These are phyloP conservation scores for Russula emetica DNA, from an alignment of 768 basidiomycete species.

Conservation along the genomic window DNA sequence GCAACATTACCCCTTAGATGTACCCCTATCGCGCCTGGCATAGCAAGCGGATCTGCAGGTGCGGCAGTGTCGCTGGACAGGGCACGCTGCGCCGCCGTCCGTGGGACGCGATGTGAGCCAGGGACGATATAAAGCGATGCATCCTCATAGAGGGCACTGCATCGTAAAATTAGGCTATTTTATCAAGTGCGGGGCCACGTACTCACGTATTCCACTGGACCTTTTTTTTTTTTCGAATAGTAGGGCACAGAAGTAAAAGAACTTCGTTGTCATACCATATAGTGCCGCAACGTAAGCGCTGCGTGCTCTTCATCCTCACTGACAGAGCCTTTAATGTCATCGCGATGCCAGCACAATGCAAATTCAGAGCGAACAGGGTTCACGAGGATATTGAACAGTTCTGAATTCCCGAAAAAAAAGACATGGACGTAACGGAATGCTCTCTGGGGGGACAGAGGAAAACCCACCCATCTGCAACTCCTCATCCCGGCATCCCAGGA, in stretches of 20 bases:
- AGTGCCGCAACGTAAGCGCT: slow-evolving; percentile 56
- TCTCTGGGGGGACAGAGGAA: background rate
- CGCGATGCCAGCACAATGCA: slow-evolving; percentile 76
- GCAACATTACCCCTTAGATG: slow-evolving; percentile 47
- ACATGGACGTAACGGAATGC: background rate
- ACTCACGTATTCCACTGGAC: slow-evolving; percentile 81
- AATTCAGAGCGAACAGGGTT: slow-evolving; percentile 63
- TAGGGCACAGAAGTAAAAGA: background rate
- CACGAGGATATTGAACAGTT: slow-evolving; percentile 72
- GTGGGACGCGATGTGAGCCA: slow-evolving; percentile 53
- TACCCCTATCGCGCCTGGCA: slow-evolving; percentile 64
- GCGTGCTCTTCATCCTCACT: slow-evolving; percentile 54
- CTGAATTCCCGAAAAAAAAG: slow-evolving; percentile 35
- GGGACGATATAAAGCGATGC: slow-evolving; percentile 70
- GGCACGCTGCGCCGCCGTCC: slow-evolving; percentile 54
- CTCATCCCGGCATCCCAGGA: slow-evolving; percentile 54
- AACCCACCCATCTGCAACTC: slow-evolving; percentile 69
- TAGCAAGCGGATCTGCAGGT: slow-evolving; percentile 54
- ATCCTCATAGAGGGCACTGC: slow-evolving; percentile 63
- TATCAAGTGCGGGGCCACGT: background rate
- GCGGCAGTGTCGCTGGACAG: slow-evolving; percentile 50
- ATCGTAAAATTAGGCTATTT: background rate
- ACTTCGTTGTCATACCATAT: slow-evolving; percentile 46
- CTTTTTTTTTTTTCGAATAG: slow-evolving; percentile 36
- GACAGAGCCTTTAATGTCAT: slow-evolving; percentile 61